Base-by-base conservation (phyloP, 257 asterid genomes). In the Plantago ovata region DNA sequence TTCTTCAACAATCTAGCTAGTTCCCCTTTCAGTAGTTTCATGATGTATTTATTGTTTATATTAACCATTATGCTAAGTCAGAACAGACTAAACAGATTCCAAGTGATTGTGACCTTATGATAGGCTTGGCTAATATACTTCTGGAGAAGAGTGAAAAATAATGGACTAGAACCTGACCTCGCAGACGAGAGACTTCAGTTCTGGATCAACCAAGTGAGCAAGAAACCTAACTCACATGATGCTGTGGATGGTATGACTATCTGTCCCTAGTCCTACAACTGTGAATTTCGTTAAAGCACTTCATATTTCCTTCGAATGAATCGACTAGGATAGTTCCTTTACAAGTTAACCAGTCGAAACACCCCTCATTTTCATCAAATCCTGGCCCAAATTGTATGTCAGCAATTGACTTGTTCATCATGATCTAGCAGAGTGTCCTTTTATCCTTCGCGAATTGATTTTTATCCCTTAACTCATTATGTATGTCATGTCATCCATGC, bases 111-210 rank as follows among this genome's bases (percentile, higher is more conserved):
- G 10, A 12, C 8, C 13, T 62, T 58, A 12, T 61, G 15, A 50
- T 50, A 92, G 98, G 95, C 96, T 2, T 85, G 95, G 96, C 69
- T 92, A 28, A 47, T 73, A 38, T 88, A 88, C 67, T 80, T 81
- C 48, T 92, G 98, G 96, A 84, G 96, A 77, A 72, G 94, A 69
- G 94, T 88, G 3, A 85, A 78, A 47, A 77, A 74, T 53, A 80
- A 78, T 53, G 94, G 86, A 6, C 36, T 88, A 67, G 94, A 84
- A 64, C 64, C 78, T 1, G 98, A 92, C 59, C 83, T 92, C 63
- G 90, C 83, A 5, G 95, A 88, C 33, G 98, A 92, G 63, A 69
- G 94, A 67, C 62, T 92, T 40, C 77, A 77, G 45, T 75, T 69
- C 58, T 92, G 95, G 96, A 88, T 88, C 72, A 75, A 74, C 77